Conservation (phyloP, 768 basidiomycete species). For the Auricularia sp. region DNA sequence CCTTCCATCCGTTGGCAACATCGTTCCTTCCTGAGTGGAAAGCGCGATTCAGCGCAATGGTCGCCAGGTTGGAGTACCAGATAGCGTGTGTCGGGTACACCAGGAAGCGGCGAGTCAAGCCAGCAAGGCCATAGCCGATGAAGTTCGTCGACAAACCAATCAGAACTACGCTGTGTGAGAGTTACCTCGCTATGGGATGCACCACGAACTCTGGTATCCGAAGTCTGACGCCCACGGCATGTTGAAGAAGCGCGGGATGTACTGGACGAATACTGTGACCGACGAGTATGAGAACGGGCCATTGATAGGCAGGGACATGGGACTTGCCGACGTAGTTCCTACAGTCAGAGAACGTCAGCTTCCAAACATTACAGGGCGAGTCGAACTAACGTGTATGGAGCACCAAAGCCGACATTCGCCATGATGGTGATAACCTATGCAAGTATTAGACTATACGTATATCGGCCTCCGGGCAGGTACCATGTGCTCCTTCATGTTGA, state of each 20-base stretch:
- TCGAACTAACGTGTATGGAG: slow-evolving; percentile 13
- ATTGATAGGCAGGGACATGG: too few species aligned
- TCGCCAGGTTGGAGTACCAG: slow-evolving; percentile 19
- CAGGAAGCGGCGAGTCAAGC: slow-evolving; percentile 14
- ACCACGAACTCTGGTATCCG: slow-evolving; percentile 10
- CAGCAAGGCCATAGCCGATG: slow-evolving; percentile 15
- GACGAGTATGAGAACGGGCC: too few species aligned
- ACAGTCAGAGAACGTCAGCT: too few species aligned
- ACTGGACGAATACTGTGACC: slow-evolving; percentile 10
- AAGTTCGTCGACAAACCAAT: slow-evolving; percentile 11
- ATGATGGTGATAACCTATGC: slow-evolving; percentile 18
- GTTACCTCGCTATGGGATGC: slow-evolving; percentile 4
- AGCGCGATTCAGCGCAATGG: slow-evolving; percentile 14
- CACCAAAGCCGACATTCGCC: slow-evolving; percentile 19
- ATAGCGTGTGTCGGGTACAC: slow-evolving; percentile 15
- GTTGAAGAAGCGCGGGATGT: slow-evolving; percentile 17
- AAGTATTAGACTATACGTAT: slow-evolving; percentile 7
- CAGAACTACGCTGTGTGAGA: slow-evolving; percentile 4
- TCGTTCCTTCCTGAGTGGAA: slow-evolving; percentile 17
- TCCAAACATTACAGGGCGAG: too few species aligned
- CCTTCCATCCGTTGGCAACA: slow-evolving; percentile 14
- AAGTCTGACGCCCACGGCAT: slow-evolving; percentile 18
- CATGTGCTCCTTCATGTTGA: slow-evolving; percentile 20
- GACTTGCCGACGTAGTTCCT: slow-evolving; percentile 10
- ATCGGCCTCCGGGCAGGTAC: background rate